Evolutionary conservation across 805 yeast genomes (phyloP), one percentile per base, ranked within the genome.

Genomic region (Candida parachauliodes): DNA sequence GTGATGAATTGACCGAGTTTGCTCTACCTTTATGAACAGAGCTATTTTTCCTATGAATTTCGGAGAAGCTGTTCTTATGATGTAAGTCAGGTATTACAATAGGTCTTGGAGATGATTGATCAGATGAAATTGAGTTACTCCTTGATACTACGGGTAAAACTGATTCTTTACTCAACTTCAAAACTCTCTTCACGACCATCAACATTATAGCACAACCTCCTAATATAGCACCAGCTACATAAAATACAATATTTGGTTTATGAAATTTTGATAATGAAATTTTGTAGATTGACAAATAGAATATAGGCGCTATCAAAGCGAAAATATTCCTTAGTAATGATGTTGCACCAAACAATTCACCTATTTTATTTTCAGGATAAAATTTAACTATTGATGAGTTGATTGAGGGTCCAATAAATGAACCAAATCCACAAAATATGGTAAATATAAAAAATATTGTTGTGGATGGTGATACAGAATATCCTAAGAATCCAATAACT

Each of bases 311-410:
- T 7, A 72, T 39, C 42, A 81, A 59, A 41, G 63, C 57, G 3
- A 73, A 55, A 0, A 73, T 34, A 45, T 77, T 80, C 51, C 78
- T 76, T 12, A 81, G 52, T 34, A 83, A 54, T 0, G 87, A 76
- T 30, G 83, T 55, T 0, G 82, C 87, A 8, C 91, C 88, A 59
- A 82, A 83, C 12, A 81, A 65, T 54, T 82, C 88, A 12, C 94
- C 94, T 4, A 77, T 68, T 43, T 72, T 71, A 10, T 72, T 67
- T 28, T 76, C 77, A 1, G 77, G 76, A 43, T 70, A 74, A 54
- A 79, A 79, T 53, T 84, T 84, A 37, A 79, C 68, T 8, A 82
- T 58, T 1, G 83, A 46, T 0, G 83, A 68, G 49, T 77, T 81
- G 8, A 81, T 44, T 0, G 81, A 68, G 1, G 93, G 91, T 1